Conservation (phyloP, 345 rosid genomes). For the Corchorus olitorius region DNA sequence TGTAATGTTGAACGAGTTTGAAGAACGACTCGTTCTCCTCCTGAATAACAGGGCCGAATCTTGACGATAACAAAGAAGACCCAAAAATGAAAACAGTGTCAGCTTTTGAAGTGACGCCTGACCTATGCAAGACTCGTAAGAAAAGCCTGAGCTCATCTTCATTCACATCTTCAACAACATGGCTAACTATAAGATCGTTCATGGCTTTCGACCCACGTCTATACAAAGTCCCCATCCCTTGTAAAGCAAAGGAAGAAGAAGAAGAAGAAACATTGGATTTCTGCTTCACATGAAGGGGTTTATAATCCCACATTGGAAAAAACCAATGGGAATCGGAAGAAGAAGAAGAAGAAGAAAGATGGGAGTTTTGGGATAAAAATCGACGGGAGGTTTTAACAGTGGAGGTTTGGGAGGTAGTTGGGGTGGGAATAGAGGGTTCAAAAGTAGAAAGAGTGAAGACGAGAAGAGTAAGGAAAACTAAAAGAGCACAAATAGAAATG, state of each 20-base stretch:
- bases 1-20: conserved; percentile 45
- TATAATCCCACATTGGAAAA: conserved; percentile 11
- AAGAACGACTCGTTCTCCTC: conserved; percentile 76
- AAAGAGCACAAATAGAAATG: conserved; percentile 72
- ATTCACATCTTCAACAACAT: conserved; percentile 52
- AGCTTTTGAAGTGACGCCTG: conserved; percentile 63
- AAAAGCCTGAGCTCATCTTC: conserved; percentile 63
- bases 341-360: conserved; percentile 4
- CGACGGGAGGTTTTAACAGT: conserved; percentile 25
- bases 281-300: neutral
- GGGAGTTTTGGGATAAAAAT: conserved; percentile 18
- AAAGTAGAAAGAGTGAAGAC: conserved; percentile 90
- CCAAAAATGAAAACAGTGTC: conserved; percentile 60
- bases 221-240: conserved; percentile 66
- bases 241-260: conserved; percentile 44
- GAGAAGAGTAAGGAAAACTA: conserved; percentile 69
- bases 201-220: conserved; percentile 59
- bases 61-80: conserved; percentile 30
- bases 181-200: conserved; percentile 64
- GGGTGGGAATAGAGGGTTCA: conserved; percentile 49
- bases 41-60: conserved; percentile 41
- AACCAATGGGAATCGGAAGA: neutral
- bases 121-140: conserved; percentile 60
- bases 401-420: neutral
- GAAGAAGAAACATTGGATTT: neutral